phyloP scores from a whole-genome alignment of 1,284 basidiomycete genomes.

The Apiotrichum mycotoxinovorans region DNA sequence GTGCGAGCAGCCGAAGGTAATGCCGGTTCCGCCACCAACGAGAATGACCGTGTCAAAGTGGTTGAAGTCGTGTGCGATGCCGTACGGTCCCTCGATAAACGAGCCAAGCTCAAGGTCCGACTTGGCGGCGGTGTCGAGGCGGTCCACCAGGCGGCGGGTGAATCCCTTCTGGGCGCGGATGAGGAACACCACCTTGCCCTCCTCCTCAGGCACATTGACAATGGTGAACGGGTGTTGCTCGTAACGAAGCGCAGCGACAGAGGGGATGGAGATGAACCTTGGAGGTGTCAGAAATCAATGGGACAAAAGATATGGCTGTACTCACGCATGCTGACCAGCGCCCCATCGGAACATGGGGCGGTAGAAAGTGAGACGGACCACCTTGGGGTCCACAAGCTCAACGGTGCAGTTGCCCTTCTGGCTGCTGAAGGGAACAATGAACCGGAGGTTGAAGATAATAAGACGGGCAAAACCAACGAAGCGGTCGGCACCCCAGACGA shows the following conservation, averaged over 20 bases:
- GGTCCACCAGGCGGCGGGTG: constrained; percentile 28
- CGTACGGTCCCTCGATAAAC: constrained; percentile 46
- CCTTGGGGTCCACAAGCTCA: constrained; percentile 54
- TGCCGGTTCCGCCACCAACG: constrained; percentile 44
- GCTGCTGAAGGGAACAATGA: constrained; percentile 41
- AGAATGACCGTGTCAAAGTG: constrained; percentile 36
- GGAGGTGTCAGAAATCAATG: not conserved
- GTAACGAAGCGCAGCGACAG: constrained; percentile 38
- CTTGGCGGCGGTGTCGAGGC: constrained; percentile 17
- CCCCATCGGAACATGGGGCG: constrained; percentile 26
- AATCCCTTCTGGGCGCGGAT: constrained; percentile 30
- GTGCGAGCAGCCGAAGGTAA: constrained; percentile 36
- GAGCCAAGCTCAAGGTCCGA: constrained; percentile 21
- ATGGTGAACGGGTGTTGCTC: constrained; percentile 47
- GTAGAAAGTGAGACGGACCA: constrained; percentile 26
- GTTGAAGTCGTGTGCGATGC: constrained; percentile 20
- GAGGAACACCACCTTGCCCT: constrained; percentile 14
- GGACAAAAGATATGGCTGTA: not conserved
- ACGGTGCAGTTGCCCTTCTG: constrained; percentile 38
- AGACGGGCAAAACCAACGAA: constrained; percentile 57
- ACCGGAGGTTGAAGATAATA: constrained; percentile 55
- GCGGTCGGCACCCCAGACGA: constrained; percentile 64
- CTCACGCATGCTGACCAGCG: constrained; percentile 37
- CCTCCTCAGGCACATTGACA: constrained; percentile 24
- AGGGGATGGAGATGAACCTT: constrained; percentile 36